Evolutionary conservation across 2,329 filamentous ascomycete genomes (phyloP), one percentile per base, ranked within the genome.

Genomic region (Metarhizium sp.): DNA sequence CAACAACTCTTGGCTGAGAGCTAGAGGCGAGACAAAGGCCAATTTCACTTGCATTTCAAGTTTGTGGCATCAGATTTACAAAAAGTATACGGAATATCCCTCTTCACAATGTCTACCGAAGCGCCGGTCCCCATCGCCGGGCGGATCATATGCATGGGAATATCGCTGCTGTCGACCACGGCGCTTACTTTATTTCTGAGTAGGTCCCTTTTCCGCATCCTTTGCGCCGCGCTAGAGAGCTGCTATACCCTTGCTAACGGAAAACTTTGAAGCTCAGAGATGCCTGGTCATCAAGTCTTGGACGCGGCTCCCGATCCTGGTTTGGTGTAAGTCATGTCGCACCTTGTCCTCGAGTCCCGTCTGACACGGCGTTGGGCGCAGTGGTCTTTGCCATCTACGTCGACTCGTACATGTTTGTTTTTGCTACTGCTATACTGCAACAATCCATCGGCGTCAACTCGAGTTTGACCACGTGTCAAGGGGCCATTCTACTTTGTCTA

Each of bases 361-460:
- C n/a, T 34, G 32, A 34, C 32, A 6, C 14, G n/a, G 40, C 40
- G 13, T 42, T 42, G 40, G 40, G 46, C 30, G 6, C 51, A 85
- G 82, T 86, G 51, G 75, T 85, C 50, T 70, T 86, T 46, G 70
- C 75, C 8, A 81, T 86, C 36, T 86, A 85, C 59, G 42, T 72
- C 56, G 81, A 85, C 59, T 85, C 82, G 1, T 82, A 79, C 54
- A 60, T 77, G 7, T 86, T 86, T 61, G 78, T 84, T 11, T 75
- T 82, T 59, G 75, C 75, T 10, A 80, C 81, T 2, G 76, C 78
- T 2, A 69, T 86, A 5, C 63, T 86, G 7, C 76, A 82, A 55
- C 77, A 80, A 57, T 78, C 80, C 1, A 72, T 82, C 54, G 80
- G 80, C 1, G 72, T 85, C 52, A 79, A 83, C 58, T 73, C 71